These are phyloP conservation scores for Epichloe brachyelytri DNA, from an alignment of 2,329 filamentous ascomycete genomes.

Conservation along the genomic window DNA sequence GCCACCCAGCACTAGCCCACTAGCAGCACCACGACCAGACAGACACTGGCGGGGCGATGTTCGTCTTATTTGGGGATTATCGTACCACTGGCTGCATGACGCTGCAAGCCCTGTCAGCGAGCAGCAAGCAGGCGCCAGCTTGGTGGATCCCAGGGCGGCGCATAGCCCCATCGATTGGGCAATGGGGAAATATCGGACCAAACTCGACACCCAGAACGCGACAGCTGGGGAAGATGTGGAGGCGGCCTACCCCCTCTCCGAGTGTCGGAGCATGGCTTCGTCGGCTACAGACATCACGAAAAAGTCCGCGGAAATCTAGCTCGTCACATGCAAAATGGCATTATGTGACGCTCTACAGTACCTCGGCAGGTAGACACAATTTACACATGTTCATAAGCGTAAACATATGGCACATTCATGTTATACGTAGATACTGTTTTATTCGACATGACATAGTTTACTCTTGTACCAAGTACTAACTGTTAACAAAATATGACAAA, in stretches of 20 bases:
- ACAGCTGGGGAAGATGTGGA: not conserved
- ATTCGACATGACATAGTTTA: no score
- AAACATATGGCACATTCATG: no score
- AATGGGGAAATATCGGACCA: not conserved
- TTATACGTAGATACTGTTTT: no score
- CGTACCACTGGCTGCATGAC: not conserved
- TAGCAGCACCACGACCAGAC: not conserved
- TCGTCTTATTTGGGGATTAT: not conserved
- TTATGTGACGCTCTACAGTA: no score
- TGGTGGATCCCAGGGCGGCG: not conserved
- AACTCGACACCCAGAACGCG: not conserved
- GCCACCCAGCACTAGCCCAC: not conserved
- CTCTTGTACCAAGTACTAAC: no score
- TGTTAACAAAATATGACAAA: no score
- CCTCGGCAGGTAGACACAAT: no score
- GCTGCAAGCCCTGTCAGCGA: not conserved
- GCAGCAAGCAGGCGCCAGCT: not conserved
- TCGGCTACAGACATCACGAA: no score
- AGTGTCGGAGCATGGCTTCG: not conserved
- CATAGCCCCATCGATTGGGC: not conserved
- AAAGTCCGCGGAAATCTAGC: no score
- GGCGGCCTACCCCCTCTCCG: not conserved
- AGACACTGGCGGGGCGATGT: not conserved
- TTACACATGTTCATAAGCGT: no score
- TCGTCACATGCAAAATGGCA: no score